Evolutionary conservation across 2,329 filamentous ascomycete species (phyloP).

Genomic region (Cordyceps fumosorosea): DNA sequence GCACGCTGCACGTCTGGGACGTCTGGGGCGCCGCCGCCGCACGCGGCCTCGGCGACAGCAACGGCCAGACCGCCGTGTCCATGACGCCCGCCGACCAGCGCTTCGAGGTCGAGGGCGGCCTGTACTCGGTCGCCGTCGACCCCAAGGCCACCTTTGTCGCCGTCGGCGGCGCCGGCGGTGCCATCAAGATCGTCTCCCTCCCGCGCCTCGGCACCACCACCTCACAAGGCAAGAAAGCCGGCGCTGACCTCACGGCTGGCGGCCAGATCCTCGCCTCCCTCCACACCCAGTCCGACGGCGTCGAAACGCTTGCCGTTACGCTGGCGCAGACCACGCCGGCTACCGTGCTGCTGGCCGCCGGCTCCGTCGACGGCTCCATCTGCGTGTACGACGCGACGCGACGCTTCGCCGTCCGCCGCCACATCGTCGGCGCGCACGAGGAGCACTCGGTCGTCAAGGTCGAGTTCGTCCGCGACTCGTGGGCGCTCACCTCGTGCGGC

Average conservation of each 20-base stretch:
- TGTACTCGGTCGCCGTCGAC: conserved; percentile 82
- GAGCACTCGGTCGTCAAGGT: conserved; percentile 89
- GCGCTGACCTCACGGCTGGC: conserved; percentile 32
- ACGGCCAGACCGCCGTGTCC: conserved; percentile 62
- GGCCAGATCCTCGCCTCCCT: conserved; percentile 72
- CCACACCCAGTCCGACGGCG: conserved; percentile 65
- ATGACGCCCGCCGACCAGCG: conserved; percentile 79
- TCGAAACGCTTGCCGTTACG: conserved; percentile 69
- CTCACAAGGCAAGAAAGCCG: conserved; percentile 18
- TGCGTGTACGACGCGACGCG: conserved; percentile 81
- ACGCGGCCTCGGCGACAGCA: conserved; percentile 41
- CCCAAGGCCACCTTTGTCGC: conserved; percentile 74
- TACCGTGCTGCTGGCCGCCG: conserved; percentile 53
- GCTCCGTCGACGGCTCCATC: conserved; percentile 69
- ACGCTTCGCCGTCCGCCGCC: conserved; percentile 77
- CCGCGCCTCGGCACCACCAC: conserved; percentile 49
- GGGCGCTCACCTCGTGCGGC: conserved; percentile 78
- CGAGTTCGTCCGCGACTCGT: conserved; percentile 66
- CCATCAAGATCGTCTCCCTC: conserved; percentile 78
- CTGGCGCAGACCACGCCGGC: conserved; percentile 34
- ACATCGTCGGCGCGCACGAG: conserved; percentile 77
- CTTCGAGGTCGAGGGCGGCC: conserved; percentile 83
- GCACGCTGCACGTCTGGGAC: conserved; percentile 87
- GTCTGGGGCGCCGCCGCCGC: conserved; percentile 73
- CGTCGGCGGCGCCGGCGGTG: conserved; percentile 80